Conservation (phyloP, 805 yeast species). For the Debaryomyces prosopidis region DNA sequence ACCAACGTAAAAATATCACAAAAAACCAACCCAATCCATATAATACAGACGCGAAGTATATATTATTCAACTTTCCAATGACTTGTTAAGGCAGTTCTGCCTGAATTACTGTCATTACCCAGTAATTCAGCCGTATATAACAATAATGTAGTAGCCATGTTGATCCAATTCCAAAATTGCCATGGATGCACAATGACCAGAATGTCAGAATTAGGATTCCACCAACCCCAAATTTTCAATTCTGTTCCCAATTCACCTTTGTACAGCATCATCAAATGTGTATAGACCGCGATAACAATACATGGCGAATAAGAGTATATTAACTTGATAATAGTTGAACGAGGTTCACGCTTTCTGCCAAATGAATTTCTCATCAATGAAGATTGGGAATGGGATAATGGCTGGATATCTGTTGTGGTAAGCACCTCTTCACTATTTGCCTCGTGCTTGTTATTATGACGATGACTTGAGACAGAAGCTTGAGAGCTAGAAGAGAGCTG, state of each 20-base stretch:
- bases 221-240: conserved; percentile 58
- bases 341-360: neutral
- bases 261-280: conserved; percentile 90
- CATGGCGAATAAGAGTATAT: conserved; percentile 92
- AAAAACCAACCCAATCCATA: neutral
- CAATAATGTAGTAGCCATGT: conserved; percentile 76
- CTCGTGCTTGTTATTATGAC: neutral
- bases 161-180: conserved; percentile 98
- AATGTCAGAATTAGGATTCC: conserved; percentile 30
- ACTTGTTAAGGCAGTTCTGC: conserved; percentile 39
- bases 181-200: conserved; percentile 61
- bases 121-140: conserved; percentile 78
- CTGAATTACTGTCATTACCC: conserved; percentile 31
- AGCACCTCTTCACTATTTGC: neutral
- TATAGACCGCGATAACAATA: conserved; percentile 90
- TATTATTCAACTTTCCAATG: conserved; percentile 43
- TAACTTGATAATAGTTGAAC: conserved; percentile 47
- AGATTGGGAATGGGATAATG: neutral
- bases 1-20: too few species aligned
- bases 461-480: conserved; percentile 6
- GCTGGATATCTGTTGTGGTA: neutral
- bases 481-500: conserved; percentile 4
- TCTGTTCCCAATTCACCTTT: conserved; percentile 72
- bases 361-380: neutral
- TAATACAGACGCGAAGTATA: neutral